Base-by-base conservation (phyloP, 2,329 filamentous ascomycete genomes). In the Fonsecaea monophora region DNA sequence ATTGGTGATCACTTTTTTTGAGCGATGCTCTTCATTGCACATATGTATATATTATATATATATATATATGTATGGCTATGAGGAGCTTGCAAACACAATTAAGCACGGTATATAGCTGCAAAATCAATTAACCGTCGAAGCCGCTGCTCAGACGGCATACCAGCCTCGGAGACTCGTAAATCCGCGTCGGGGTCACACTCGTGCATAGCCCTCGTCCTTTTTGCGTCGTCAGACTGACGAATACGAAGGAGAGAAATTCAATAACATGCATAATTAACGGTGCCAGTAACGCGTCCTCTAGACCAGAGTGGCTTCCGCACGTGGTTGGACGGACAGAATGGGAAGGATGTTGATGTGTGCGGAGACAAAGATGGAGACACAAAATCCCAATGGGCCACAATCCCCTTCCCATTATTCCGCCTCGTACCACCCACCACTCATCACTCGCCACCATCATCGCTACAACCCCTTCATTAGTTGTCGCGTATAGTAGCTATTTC, bases 401-500 rank as follows among this genome's bases (percentile, higher is more conserved):
- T 40, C 9, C 42, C 18, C 30, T 21, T 15, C 25, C 25, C 25
- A 3, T 2, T 25, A 8, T 61, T 53, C 59, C 45, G 59, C 42
- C 45, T 61, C 59, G 59, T 61, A 53, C 59, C 59, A 61, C n/a
- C 18, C 59, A 61, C n/a, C 18, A 5, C 18, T 53, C 2, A 53
- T 10, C 45, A n/a, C 21, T 25, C 50, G 18, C 50, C 30, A 12
- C 13, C 50, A 35, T 18, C 15, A 1, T 21, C 50, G 25, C 13
- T 54, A 34, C 32, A 25, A 25, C 25, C 25, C 54, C 25, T 38
- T 62, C 50, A 25, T 48, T 48, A 25, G 25, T 25, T 56, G 60
- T 21, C 60, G 53, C 53, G 37, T 34, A 13, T 15, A 42, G 21
- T 58, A 55, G 25, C 53, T 63, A 54, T 30, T 63, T 60, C 15